These are phyloP conservation scores for Uronychia binucleata DNA, from an alignment of 73 alveolate genomes.

Conservation along the genomic window DNA sequence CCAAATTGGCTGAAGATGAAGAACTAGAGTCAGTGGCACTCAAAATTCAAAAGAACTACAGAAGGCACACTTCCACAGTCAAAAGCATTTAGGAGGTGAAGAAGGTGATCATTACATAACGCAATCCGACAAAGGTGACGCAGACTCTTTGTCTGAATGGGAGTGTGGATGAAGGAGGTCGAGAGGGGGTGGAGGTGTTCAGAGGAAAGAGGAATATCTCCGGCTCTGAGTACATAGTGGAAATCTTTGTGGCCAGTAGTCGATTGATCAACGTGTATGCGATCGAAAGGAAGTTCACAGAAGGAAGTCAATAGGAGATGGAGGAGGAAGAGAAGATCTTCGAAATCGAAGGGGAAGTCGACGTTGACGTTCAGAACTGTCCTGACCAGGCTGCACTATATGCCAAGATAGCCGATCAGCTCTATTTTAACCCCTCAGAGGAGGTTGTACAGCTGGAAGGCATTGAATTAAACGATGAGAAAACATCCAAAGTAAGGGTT, in stretches of 20 bases:
- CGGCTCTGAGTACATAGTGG: background rate
- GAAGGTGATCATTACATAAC: background rate
- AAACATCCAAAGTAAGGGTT: too few relatives aligned
- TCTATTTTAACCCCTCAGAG: background rate
- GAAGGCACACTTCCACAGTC: background rate
- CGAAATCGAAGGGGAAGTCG: background rate
- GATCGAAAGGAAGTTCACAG: background rate
- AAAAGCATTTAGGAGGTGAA: background rate
- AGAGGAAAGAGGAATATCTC: background rate
- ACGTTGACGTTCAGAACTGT: background rate
- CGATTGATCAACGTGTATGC: background rate
- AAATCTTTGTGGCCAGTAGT: background rate
- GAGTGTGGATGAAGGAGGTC: background rate
- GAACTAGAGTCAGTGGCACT: background rate
- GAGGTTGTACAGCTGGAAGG: too few relatives aligned
- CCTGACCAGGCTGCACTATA: background rate
- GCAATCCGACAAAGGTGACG: background rate
- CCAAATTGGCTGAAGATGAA: background rate
- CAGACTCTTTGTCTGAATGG: background rate
- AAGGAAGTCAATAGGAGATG: background rate
- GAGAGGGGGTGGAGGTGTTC: background rate
- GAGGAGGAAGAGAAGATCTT: background rate
- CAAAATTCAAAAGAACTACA: background rate
- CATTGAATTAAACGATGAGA: too few relatives aligned
- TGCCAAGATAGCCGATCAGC: background rate